Percentiles rank a stretch among this genome's conserved stretches.
Conservation (phyloP, 176 grass and related monocot species). For the Cenchrus americanus region DNA sequence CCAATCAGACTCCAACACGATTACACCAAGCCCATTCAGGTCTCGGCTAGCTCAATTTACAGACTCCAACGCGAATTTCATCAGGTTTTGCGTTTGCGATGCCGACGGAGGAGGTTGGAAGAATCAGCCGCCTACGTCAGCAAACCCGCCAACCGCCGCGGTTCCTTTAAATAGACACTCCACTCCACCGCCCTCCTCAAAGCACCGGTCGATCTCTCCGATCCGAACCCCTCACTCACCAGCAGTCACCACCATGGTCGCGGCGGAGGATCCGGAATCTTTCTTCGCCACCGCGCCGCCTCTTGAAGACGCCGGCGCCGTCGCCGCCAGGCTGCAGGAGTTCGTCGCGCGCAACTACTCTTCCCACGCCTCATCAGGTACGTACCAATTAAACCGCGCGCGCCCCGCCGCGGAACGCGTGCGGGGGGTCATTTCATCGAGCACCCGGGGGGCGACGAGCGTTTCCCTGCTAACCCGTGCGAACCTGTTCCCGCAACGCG, state of each 20-base stretch:
- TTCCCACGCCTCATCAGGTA: conserved; percentile 28
- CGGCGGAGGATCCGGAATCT: conserved; percentile 38
- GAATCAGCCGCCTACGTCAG: neutral
- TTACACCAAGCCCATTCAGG: too few species aligned
- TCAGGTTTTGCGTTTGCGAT: neutral
- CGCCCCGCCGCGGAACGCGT: neutral
- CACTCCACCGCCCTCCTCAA: neutral
- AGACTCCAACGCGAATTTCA: neutral
- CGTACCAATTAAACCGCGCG: neutral
- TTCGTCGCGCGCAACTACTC: conserved; percentile 55
- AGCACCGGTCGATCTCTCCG: neutral
- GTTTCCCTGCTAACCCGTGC: neutral
- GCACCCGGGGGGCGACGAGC: neutral
- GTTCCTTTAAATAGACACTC: conserved; percentile 36
- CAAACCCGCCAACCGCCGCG: neutral
- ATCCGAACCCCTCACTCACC: neutral
- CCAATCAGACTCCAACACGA: too few species aligned
- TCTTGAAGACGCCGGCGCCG: conserved; percentile 46
- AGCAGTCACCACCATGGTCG: conserved; percentile 27
- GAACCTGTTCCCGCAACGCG: neutral
- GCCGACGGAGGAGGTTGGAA: conserved; percentile 1
- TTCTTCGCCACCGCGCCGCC: conserved; percentile 69
- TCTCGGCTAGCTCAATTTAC: too few species aligned
- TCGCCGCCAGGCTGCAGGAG: conserved; percentile 45
- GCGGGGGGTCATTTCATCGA: conserved; percentile 3